These are phyloP conservation scores for Diaporthe velutina DNA, from an alignment of 2,329 filamentous ascomycete genomes.

Conservation along the genomic window DNA sequence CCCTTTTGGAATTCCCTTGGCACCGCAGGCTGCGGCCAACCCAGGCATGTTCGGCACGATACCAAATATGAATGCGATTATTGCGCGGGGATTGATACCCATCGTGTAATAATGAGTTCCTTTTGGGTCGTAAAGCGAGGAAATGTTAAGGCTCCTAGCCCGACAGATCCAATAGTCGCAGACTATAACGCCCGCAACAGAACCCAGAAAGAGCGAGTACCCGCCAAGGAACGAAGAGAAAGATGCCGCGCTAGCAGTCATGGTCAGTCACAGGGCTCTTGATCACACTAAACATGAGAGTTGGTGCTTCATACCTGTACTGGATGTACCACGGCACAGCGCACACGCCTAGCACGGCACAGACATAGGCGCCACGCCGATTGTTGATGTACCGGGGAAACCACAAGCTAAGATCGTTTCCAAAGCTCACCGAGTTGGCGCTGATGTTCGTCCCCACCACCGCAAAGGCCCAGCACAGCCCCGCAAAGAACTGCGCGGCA, in stretches of 20 bases:
- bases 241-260: slow-evolving; percentile 59
- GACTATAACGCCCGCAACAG: slow-evolving; percentile 56
- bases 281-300: background rate
- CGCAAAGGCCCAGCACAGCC: slow-evolving; percentile 65
- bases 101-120: slow-evolving; percentile 54
- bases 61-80: slow-evolving; percentile 43
- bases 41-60: slow-evolving; percentile 50
- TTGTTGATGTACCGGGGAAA: slow-evolving; percentile 68
- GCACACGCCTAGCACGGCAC: slow-evolving; percentile 68
- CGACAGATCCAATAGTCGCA: slow-evolving; percentile 55
- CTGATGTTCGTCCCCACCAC: slow-evolving; percentile 70
- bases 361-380: slow-evolving; percentile 65
- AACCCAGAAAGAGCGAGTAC: slow-evolving; percentile 54
- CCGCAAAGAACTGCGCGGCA: slow-evolving; percentile 61
- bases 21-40: slow-evolving; percentile 45
- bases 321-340: slow-evolving; percentile 77
- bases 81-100: slow-evolving; percentile 45
- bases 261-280: background rate
- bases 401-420: slow-evolving; percentile 68
- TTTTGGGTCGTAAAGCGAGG: slow-evolving; percentile 55
- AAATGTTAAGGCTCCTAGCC: slow-evolving; percentile 52
- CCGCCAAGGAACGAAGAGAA: slow-evolving; percentile 77
- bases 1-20: slow-evolving; percentile 43
- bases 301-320: slow-evolving; percentile 42
- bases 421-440: slow-evolving; percentile 65